phyloP scores from a whole-genome alignment of 495 filamentous ascomycete species.

The Monascus purpureus region DNA sequence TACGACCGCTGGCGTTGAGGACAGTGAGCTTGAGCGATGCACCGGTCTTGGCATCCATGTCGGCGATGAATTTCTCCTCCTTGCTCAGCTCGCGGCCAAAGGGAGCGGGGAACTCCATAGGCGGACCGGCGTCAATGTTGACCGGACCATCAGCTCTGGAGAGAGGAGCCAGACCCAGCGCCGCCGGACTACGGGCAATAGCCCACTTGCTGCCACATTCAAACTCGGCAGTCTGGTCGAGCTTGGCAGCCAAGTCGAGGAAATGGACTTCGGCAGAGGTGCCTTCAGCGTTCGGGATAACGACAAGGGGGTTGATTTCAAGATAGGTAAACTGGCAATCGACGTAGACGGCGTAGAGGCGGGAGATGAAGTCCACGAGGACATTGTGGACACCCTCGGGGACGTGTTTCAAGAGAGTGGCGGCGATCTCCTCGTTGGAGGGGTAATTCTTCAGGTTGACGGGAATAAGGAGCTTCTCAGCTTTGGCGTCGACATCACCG shows the following conservation, averaged over 20 bases:
- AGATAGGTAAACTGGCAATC: slow-evolving; percentile 99
- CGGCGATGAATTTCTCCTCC: slow-evolving; percentile 97
- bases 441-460: slow-evolving; percentile 92
- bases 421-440: slow-evolving; percentile 86
- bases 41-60: slow-evolving; percentile 97
- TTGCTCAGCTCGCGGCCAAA: slow-evolving; percentile 97
- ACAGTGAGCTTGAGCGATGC: slow-evolving; percentile 97
- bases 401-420: slow-evolving; percentile 75
- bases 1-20: slow-evolving; percentile 76
- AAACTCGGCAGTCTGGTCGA: slow-evolving; percentile 98
- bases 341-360: slow-evolving; percentile 93
- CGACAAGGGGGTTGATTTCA: slow-evolving; percentile 98
- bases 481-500: slow-evolving; percentile 97
- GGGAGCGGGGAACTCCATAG: slow-evolving; percentile 96
- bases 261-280: slow-evolving; percentile 95
- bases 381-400: slow-evolving; percentile 94
- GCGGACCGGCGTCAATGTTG: slow-evolving; percentile 90
- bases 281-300: slow-evolving; percentile 82
- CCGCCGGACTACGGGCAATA: slow-evolving; percentile 73
- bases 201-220: slow-evolving; percentile 99
- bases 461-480: slow-evolving; percentile 93
- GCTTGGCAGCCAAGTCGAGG: slow-evolving; percentile 95
- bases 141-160: slow-evolving; percentile 52
- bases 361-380: slow-evolving; percentile 92
- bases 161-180: slow-evolving; percentile 61